Evolutionary conservation across 2,329 filamentous ascomycete species (phyloP).

Genomic region (Trichoderma simmonsii): DNA sequence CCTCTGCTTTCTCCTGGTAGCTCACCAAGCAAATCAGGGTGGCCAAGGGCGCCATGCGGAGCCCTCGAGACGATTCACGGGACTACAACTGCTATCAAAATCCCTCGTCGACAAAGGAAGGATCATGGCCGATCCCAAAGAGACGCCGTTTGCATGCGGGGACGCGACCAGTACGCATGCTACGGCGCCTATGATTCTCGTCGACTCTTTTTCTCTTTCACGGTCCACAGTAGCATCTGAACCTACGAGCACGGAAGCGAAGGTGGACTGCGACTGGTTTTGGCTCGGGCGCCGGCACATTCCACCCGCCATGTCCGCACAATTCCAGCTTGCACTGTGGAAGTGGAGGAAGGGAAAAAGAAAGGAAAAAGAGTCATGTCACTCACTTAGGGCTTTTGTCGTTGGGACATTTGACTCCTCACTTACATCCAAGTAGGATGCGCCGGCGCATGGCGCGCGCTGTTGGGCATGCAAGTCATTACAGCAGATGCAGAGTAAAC

Average conservation of each 20-base stretch:
- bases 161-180: neutral
- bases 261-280: slow-evolving; percentile 2
- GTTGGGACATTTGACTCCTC: neutral
- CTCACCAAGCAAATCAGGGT: neutral
- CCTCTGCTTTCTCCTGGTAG: neutral
- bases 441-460: slow-evolving; percentile 14
- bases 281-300: slow-evolving; percentile 15
- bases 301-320: slow-evolving; percentile 13
- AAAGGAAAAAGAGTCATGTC: neutral
- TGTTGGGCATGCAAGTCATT: slow-evolving; percentile 19
- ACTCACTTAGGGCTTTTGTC: neutral
- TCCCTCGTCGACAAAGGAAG: slow-evolving; percentile 13
- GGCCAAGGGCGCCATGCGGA: slow-evolving; percentile 8
- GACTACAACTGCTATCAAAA: slow-evolving; percentile 8
- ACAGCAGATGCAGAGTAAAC: slow-evolving; percentile 15
- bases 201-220: neutral
- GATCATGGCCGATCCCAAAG: neutral
- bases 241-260: neutral
- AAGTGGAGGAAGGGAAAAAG: slow-evolving; percentile 2
- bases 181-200: neutral
- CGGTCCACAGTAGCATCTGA: slow-evolving; percentile 8
- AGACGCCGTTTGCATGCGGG: slow-evolving; percentile 9
- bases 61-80: slow-evolving; percentile 1
- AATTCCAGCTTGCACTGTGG: slow-evolving; percentile 16
- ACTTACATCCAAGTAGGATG: slow-evolving; percentile 8